Evolutionary conservation across 768 basidiomycete species (phyloP), one percentile per base, ranked within the genome.

Genomic region (Serendipita vermifera): DNA sequence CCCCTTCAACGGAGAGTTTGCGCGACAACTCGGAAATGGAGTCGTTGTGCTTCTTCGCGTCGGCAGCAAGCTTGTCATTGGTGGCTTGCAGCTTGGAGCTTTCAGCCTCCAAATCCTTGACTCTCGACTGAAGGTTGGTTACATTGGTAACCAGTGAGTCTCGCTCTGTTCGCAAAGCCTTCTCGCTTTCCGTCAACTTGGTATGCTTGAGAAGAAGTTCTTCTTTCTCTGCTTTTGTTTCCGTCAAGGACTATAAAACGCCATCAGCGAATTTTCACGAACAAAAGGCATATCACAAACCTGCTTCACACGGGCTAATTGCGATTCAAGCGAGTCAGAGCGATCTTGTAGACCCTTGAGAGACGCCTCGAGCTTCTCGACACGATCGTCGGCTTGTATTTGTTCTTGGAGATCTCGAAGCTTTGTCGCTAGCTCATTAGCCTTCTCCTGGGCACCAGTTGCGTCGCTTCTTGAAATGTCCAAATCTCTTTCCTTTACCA

Each of bases 241-340:
- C 68, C 11, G 73, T 67, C 62, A n/a, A n/a, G 83, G 75, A 5
- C 72, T 68, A 87, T 89, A 48, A 51, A 58, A 14, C 11, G n/a
- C n/a, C n/a, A n/a, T n/a, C n/a, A n/a, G n/a, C n/a, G n/a, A n/a
- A n/a, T n/a, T n/a, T n/a, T n/a, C n/a, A n/a, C n/a, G n/a, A n/a
- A n/a, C n/a, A n/a, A n/a, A n/a, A n/a, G n/a, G n/a, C n/a, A n/a
- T n/a, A n/a, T n/a, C n/a, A 59, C 71, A 48, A 59, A 81, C 87
- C 78, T 89, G 87, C 63, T 81, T 85, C 36, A 84, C 70, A 64
- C 84, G 87, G 11, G 82, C 80, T 17, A 91, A 71, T 63, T 85
- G 85, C 62, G 87, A 85, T 62, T 89, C 87, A 6, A 90, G 75
- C 64, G 88, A 86, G 58, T 86, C 87, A 3, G 83, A 83, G 15